Conservation (phyloP, 2,329 filamentous ascomycete species). For the Hymenoscyphus occultus region DNA sequence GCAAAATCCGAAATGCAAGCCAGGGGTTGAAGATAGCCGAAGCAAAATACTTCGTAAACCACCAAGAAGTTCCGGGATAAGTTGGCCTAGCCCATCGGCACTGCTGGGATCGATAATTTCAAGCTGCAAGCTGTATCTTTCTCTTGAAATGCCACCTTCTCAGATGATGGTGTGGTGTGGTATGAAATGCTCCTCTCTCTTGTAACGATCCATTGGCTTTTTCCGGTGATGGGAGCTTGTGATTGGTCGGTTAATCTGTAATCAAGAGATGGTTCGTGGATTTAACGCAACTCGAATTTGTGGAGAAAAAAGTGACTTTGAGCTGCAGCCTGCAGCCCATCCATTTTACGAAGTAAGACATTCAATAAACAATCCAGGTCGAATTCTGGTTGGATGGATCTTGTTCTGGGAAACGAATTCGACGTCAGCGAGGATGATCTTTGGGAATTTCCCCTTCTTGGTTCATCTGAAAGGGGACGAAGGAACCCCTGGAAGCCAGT, state of each 20-base stretch:
- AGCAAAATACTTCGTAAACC: neutral
- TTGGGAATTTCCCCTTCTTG: neutral
- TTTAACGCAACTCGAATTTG: neutral
- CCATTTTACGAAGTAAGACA: neutral
- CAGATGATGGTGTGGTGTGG: neutral
- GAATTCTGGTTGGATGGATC: neutral
- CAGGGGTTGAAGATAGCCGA: neutral
- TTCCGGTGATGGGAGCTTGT: neutral
- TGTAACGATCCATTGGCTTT: neutral
- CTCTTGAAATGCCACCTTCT: neutral
- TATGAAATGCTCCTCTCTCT: constrained; percentile 1
- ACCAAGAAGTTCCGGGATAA: neutral
- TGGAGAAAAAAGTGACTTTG: neutral
- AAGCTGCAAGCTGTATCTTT: neutral
- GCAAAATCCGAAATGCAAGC: neutral
- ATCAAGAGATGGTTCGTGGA: neutral
- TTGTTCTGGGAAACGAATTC: neutral
- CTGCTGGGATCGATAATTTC: neutral
- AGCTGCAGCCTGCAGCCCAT: neutral
- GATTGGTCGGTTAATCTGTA: neutral
- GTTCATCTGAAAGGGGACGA: neutral
- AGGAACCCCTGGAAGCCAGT: neutral
- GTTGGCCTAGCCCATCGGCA: neutral
- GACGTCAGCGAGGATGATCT: neutral
- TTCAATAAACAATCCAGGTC: neutral